Percentiles rank a stretch among this genome's conserved stretches.
Conservation (phyloP, 2,329 filamentous ascomycete species). For the Aspergillus ibericus region DNA sequence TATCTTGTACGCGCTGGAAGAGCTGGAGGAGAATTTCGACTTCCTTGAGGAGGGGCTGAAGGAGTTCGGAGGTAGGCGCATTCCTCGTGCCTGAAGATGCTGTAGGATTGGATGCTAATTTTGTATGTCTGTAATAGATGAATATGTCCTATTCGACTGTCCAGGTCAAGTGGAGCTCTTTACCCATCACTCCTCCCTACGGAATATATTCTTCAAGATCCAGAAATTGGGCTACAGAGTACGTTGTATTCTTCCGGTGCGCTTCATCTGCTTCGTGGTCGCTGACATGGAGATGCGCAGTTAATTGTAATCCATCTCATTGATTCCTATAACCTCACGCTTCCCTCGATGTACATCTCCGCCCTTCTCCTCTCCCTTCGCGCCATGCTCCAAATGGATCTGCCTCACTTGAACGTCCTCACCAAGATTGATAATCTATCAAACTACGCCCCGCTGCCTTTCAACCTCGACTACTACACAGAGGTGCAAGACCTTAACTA, state of each 20-base stretch:
- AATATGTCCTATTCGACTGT: slow-evolving; percentile 94
- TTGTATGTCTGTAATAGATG: slow-evolving; percentile 53
- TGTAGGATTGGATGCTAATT: slow-evolving; percentile 5
- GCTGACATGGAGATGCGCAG: slow-evolving; percentile 49
- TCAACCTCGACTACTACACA: slow-evolving; percentile 96
- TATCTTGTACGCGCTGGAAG: slow-evolving; percentile 89
- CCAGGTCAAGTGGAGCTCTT: slow-evolving; percentile 97
- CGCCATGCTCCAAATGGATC: slow-evolving; percentile 97
- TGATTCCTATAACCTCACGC: slow-evolving; percentile 88
- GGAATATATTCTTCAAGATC: slow-evolving; percentile 86
- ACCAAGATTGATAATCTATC: slow-evolving; percentile 96
- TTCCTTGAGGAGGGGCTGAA: slow-evolving; percentile 84
- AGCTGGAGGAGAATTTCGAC: slow-evolving; percentile 89
- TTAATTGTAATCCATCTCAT: slow-evolving; percentile 90
- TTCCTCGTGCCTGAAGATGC: not conserved
- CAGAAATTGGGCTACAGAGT: slow-evolving; percentile 93
- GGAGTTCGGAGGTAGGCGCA: slow-evolving; percentile 61
- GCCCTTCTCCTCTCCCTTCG: slow-evolving; percentile 89
- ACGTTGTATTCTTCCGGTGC: slow-evolving; percentile 37
- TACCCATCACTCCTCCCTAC: slow-evolving; percentile 87
- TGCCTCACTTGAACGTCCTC: slow-evolving; percentile 91
- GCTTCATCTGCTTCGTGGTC: not conserved
- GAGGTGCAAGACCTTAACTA: slow-evolving; percentile 92
- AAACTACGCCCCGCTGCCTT: slow-evolving; percentile 80
- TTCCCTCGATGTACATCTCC: slow-evolving; percentile 92